Percentiles rank a stretch among this genome's conserved stretches.
These are phyloP conservation scores for Podila horticola DNA, from an alignment of 192 early-diverging fungal species.

Conservation along the genomic window DNA sequence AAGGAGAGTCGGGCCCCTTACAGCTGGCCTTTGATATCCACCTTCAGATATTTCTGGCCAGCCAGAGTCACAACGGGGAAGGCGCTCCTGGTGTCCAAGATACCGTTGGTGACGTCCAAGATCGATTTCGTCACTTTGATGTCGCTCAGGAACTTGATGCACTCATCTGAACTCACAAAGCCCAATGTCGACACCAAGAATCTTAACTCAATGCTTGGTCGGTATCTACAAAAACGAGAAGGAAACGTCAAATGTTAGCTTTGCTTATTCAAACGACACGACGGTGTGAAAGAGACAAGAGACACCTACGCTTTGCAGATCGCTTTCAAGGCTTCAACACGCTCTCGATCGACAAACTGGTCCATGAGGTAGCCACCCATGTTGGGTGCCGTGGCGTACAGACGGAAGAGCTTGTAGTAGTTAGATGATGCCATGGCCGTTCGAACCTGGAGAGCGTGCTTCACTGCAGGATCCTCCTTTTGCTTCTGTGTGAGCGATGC, in stretches of 20 bases:
- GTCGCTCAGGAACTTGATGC: slow-evolving; percentile 60
- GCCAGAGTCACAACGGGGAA: slow-evolving; percentile 58
- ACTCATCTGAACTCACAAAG: slow-evolving; percentile 60
- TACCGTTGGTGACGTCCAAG: slow-evolving; percentile 38
- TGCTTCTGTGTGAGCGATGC: slow-evolving; percentile 74
- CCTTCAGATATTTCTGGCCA: slow-evolving; percentile 69
- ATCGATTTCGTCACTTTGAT: slow-evolving; percentile 49
- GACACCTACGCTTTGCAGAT: slow-evolving; percentile 80
- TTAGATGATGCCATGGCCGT: slow-evolving; percentile 82
- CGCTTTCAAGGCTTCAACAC: slow-evolving; percentile 76
- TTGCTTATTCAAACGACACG: background rate
- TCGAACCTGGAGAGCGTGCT: slow-evolving; percentile 89
- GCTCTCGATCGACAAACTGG: slow-evolving; percentile 89
- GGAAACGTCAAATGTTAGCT: background rate
- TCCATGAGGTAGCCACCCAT: slow-evolving; percentile 94
- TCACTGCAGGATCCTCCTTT: slow-evolving; percentile 70
- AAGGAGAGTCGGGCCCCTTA: slow-evolving; percentile 14
- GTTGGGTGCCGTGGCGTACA: slow-evolving; percentile 83
- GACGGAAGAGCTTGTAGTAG: slow-evolving; percentile 85
- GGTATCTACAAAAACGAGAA: slow-evolving; percentile 52
- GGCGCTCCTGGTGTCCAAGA: slow-evolving; percentile 70
- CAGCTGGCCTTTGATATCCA: slow-evolving; percentile 86
- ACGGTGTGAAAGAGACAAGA: background rate
- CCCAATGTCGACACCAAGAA: slow-evolving; percentile 76
- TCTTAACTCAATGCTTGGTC: slow-evolving; percentile 65